Base-by-base conservation (phyloP, 176 grass and related monocot species). In the Cenchrus americanus region DNA sequence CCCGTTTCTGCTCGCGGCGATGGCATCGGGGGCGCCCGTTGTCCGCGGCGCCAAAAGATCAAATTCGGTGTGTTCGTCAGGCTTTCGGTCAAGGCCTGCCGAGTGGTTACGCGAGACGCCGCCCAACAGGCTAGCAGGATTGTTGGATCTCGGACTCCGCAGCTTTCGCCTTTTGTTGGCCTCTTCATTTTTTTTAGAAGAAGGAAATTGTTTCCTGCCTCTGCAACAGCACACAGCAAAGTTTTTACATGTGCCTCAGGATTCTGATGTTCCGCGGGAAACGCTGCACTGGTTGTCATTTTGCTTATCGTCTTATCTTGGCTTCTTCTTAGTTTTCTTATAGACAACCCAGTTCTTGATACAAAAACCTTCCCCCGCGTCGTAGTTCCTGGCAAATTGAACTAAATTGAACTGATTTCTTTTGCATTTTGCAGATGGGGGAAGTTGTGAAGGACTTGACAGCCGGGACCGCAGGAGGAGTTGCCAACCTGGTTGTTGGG, bases 401-500 rank as follows among this genome's bases (percentile, higher is more conserved):
- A 32, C 5, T 51, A 27, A 49, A 1, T 47, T 22, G 11, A 12
- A 85, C 58, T 59, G 69, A 58, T 22, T 55, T 50, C 30, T 37
- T 26, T 37, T 66, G 48, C 19, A 46, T 63, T 13, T 62, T 5
- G 17, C 62, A 94, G 92, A 97, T 97, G 95, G 87, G 60, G 62
- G 92, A 97, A 46, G 82, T 89, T 13, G 90, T 84, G 18, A 97
- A 94, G 90, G 94, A 97, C 88, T 75, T 97, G 81, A 86, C 84
- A 10, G 88, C 94, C 0, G 92, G 94, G 44, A 97, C 94, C 2
- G 69, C 87, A 7, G 92, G 94, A 48, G 94, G 94, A 63, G 90
- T 67, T 22, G 94, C 92, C 10, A 93, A 94, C 71, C 83, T 97
- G 46, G 43, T 97, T 14, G 90, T 94, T 7, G 92, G 94, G 21